These are phyloP conservation scores for Psidium friedrichsthalianum DNA, from an alignment of 345 rosid genomes.

Conservation along the genomic window DNA sequence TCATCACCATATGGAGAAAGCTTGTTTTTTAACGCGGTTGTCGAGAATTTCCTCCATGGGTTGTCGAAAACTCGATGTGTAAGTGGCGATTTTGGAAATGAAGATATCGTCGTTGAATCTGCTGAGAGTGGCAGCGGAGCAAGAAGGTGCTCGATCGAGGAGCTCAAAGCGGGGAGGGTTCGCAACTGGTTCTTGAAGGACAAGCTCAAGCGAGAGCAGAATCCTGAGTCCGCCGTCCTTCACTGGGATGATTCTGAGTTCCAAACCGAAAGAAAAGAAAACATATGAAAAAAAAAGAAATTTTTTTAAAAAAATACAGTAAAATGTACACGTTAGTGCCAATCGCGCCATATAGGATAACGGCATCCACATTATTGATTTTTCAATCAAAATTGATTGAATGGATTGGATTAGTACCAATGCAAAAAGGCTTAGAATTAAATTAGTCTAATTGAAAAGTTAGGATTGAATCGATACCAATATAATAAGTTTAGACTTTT, in stretches of 20 bases:
- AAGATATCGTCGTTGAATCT: conserved; percentile 85
- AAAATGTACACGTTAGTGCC: too few species aligned
- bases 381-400: too few species aligned
- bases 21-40: not conserved
- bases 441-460: too few species aligned
- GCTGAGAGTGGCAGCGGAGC: conserved; percentile 60
- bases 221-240: conserved; percentile 56
- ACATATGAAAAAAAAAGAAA: too few species aligned
- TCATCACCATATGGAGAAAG: not conserved
- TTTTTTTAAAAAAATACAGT: too few species aligned
- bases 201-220: conserved; percentile 66
- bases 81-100: not conserved
- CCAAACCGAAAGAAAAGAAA: too few species aligned
- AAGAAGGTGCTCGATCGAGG: conserved; percentile 76
- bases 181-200: conserved; percentile 88
- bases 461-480: too few species aligned
- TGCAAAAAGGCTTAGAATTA: too few species aligned
- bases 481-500: too few species aligned
- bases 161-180: conserved; percentile 68
- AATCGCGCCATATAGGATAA: too few species aligned
- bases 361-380: too few species aligned
- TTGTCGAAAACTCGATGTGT: not conserved
- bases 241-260: conserved; percentile 83
- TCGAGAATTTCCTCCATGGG: not conserved
- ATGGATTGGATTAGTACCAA: too few species aligned